These are phyloP conservation scores for Alternaria infectoria DNA, from an alignment of 2,329 filamentous ascomycete species.

Conservation along the genomic window DNA sequence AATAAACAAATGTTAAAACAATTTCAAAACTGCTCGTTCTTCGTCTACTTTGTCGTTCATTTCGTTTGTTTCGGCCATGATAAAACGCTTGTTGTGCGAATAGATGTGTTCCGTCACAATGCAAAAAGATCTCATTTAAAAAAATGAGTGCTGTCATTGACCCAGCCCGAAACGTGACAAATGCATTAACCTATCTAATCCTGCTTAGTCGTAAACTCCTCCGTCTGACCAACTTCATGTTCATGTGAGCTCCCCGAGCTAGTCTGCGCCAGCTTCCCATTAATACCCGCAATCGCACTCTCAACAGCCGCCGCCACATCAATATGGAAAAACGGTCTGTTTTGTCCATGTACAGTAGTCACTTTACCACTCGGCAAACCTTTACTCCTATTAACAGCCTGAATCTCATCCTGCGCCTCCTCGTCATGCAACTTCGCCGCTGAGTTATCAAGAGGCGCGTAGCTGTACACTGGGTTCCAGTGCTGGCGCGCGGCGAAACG, in stretches of 20 bases:
- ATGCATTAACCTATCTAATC: no score
- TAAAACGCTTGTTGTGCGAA: no score
- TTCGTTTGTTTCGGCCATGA: no score
- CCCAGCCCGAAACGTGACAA: no score
- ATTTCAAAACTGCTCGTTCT: no score
- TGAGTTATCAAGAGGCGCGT: slow-evolving; percentile 81
- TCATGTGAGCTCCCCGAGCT: slow-evolving; percentile 24
- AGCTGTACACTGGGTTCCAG: slow-evolving; percentile 95
- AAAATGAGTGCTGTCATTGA: no score
- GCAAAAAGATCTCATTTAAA: no score
- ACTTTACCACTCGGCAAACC: slow-evolving; percentile 47
- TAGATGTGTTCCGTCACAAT: no score
- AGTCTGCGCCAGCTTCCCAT: slow-evolving; percentile 47
- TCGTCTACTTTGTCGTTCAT: no score
- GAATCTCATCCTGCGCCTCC: slow-evolving; percentile 33
- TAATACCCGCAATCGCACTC: slow-evolving; percentile 80
- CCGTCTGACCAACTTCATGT: slow-evolving; percentile 10
- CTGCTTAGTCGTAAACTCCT: slow-evolving; percentile 23
- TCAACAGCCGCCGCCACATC: slow-evolving; percentile 89
- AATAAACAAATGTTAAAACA: not conserved
- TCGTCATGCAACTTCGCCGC: slow-evolving; percentile 63
- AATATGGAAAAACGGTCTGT: slow-evolving; percentile 90
- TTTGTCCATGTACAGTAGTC: slow-evolving; percentile 81
- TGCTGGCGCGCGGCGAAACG: slow-evolving; percentile 57
- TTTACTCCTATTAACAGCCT: slow-evolving; percentile 15